Conservation (phyloP, 139 green algal genomes). For the Tetraselmis striata region DNA sequence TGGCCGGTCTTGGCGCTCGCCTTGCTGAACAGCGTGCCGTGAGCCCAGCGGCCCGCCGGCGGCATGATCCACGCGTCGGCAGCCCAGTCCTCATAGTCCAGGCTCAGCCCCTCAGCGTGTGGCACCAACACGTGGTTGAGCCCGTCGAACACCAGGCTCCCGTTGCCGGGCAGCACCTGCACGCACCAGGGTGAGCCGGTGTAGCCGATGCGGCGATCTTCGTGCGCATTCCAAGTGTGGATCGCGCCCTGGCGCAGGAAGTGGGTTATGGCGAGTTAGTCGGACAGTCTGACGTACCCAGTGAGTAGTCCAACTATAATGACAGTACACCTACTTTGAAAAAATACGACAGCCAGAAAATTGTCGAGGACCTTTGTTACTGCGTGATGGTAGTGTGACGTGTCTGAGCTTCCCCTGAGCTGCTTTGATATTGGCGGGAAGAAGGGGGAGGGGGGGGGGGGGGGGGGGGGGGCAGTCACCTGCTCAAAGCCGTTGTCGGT, state of each 20-base stretch:
- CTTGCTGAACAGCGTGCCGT: slow-evolving; percentile 11
- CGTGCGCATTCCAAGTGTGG: neutral
- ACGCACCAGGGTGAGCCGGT: slow-evolving; percentile 8
- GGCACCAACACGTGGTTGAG: slow-evolving; percentile 6
- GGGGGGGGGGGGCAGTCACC: too few species aligned
- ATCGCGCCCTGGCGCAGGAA: slow-evolving; percentile 1
- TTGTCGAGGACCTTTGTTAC: too few species aligned
- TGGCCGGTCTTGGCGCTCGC: slow-evolving; percentile 9
- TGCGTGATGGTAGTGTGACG: too few species aligned
- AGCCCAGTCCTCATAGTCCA: neutral
- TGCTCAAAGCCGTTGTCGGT: neutral
- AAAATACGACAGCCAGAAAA: too few species aligned
- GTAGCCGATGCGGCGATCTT: neutral
- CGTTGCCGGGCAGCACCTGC: neutral
- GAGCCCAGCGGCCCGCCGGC: neutral
- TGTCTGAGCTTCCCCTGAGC: too few species aligned
- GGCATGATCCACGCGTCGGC: slow-evolving; percentile 10
- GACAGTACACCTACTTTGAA: too few species aligned
- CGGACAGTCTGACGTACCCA: too few species aligned
- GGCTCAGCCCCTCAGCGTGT: slow-evolving; percentile 3
- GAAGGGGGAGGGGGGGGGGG: too few species aligned
- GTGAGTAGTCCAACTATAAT: too few species aligned
- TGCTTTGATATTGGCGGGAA: too few species aligned
- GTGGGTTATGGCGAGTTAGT: too few species aligned
- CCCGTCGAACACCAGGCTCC: slow-evolving; percentile 8